These are phyloP conservation scores for Cyberlindnera maritima DNA, from an alignment of 805 yeast genomes.

Conservation along the genomic window DNA sequence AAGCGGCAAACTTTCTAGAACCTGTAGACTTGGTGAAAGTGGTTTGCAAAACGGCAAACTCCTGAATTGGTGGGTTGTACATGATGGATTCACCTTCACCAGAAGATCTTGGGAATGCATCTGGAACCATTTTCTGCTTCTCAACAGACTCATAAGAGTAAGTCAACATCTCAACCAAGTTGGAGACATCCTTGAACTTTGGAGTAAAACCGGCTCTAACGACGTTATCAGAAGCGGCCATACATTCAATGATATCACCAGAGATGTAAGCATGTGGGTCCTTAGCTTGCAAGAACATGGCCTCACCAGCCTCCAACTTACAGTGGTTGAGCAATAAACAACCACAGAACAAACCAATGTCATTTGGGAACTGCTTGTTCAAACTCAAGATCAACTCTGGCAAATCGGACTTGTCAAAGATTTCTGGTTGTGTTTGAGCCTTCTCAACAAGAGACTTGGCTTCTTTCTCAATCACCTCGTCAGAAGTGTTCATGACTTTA, in stretches of 20 bases:
- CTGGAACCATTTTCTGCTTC: slow-evolving; percentile 85
- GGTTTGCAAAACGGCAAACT: slow-evolving; percentile 90
- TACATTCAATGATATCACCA: slow-evolving; percentile 98
- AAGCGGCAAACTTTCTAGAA: slow-evolving; percentile 52
- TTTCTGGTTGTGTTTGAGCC: slow-evolving; percentile 55
- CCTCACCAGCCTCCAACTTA: slow-evolving; percentile 80
- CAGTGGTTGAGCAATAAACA: slow-evolving; percentile 90
- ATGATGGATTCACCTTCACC: slow-evolving; percentile 68
- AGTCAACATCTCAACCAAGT: slow-evolving; percentile 86
- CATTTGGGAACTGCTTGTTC: slow-evolving; percentile 87
- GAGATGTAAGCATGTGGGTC: slow-evolving; percentile 97
- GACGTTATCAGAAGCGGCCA: slow-evolving; percentile 99
- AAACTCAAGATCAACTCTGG: slow-evolving; percentile 75
- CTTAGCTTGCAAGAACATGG: slow-evolving; percentile 93
- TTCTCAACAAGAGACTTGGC: slow-evolving; percentile 67
- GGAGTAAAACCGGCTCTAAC: slow-evolving; percentile 99
- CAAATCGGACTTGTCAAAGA: slow-evolving; percentile 51
- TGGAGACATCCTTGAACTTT: slow-evolving; percentile 92
- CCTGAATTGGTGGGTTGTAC: slow-evolving; percentile 96
- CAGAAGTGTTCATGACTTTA: slow-evolving; percentile 80
- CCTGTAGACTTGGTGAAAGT: slow-evolving; percentile 51
- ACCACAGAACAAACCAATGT: slow-evolving; percentile 95
- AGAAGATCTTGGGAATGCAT: slow-evolving; percentile 43
- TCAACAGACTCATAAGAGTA: slow-evolving; percentile 86
- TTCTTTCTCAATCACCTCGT: slow-evolving; percentile 48